These are phyloP conservation scores for Lachancea waltii DNA, from an alignment of 805 yeast genomes.

Conservation along the genomic window DNA sequence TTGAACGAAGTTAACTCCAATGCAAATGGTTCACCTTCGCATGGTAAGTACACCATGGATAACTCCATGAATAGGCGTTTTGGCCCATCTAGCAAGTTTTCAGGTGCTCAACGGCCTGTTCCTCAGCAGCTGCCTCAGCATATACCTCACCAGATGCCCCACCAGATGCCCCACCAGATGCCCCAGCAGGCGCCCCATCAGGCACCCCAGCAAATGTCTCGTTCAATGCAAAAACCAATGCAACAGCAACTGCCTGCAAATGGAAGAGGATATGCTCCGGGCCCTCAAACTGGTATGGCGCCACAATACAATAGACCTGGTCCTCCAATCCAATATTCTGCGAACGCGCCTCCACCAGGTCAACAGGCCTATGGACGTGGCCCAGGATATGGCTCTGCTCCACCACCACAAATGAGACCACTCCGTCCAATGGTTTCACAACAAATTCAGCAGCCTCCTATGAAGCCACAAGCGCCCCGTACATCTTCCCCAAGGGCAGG, in stretches of 20 bases:
- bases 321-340: slow-evolving; percentile 2
- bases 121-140: slow-evolving; percentile 7
- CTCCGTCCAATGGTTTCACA: slow-evolving; percentile 1
- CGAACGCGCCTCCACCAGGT: slow-evolving; percentile 1
- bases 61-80: slow-evolving; percentile 1
- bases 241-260: too few species aligned
- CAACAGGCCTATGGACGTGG: slow-evolving; percentile 1
- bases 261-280: slow-evolving; percentile 6
- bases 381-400: slow-evolving; percentile 3
- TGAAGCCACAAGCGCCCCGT: slow-evolving; percentile 9
- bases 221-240: too few species aligned
- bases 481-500: slow-evolving; percentile 16
- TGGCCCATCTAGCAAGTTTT: slow-evolving; percentile 1
- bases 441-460: background rate
- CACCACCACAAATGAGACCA: slow-evolving; percentile 1
- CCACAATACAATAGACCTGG: slow-evolving; percentile 6
- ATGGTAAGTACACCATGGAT: background rate
- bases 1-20: slow-evolving; percentile 4
- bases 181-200: slow-evolving; percentile 11
- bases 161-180: slow-evolving; percentile 12
- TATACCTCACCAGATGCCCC: slow-evolving; percentile 1
- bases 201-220: background rate
- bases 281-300: slow-evolving; percentile 4
- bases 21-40: slow-evolving; percentile 1
- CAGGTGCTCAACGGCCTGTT: slow-evolving; percentile 2